Base-by-base conservation (phyloP, 495 filamentous ascomycete genomes). In the Penicillium daleae region DNA sequence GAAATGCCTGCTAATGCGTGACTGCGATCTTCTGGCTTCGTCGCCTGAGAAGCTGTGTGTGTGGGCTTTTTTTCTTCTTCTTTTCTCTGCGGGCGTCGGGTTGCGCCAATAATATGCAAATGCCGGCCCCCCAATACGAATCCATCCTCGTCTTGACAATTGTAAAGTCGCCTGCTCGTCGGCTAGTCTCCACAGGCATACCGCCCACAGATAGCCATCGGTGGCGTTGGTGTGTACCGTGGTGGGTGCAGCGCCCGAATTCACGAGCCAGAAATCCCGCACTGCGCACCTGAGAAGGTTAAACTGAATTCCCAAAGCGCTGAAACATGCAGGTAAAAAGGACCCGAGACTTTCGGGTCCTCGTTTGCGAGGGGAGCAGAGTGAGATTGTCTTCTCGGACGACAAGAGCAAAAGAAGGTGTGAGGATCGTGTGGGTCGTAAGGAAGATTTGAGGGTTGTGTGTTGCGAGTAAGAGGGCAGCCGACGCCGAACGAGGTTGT, bases 1-100 rank as follows among this genome's bases (percentile, higher is more conserved):
- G 72, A 77, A 79, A 80, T 76, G 77, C 77, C 77, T 77, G 77
- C 76, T 80, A 77, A 80, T 76, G 70, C 70, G 72, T 69, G 74
- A 80, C 77, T 77, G 76, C 71, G 74, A 75, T 77, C 74, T 72
- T 71, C 65, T 64, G 69, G 71, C 65, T 67, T 71, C 56, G 65
- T 68, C 56, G 64, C 61, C 61, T 65, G 57, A 52, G 60, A 59
- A 51, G 49, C 61, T 63, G 54, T 27, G 37, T 39, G 35, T 21
- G 52, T n/a, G n/a, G n/a, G n/a, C 10, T 66, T 66, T 67, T 72
- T 64, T 59, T 55, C 48, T 65, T 68, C 62, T 60, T 50, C 44
- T 31, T 42, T 51, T 61, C 42, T 64, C 46, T 48, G 44, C 44
- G 46, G 62, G 62, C 60, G 62, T 65, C 53, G 60, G 59, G 26